Percentiles rank a stretch among this genome's conserved stretches.
These are phyloP conservation scores for Termitomyces sp. DNA, from an alignment of 768 basidiomycete species.

Conservation along the genomic window DNA sequence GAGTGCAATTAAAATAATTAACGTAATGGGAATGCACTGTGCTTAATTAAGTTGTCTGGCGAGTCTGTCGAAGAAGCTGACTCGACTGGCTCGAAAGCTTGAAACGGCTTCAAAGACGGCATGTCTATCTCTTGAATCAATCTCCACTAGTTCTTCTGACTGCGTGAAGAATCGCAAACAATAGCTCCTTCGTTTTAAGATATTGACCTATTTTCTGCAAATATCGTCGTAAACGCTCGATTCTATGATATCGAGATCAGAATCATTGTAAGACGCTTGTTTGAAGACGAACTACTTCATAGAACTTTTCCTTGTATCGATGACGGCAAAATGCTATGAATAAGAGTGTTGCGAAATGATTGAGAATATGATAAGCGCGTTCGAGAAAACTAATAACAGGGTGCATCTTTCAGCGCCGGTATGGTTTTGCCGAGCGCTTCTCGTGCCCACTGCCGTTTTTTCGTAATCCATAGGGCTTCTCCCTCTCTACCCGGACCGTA, in stretches of 20 bases:
- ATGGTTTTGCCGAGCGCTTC: slow-evolving; percentile 33
- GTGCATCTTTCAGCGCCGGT: slow-evolving; percentile 41
- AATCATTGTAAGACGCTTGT: too few relatives aligned
- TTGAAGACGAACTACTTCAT: too few relatives aligned
- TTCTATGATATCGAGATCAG: too few relatives aligned
- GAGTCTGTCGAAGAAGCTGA: neutral
- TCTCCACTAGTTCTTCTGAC: too few relatives aligned
- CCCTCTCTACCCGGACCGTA: slow-evolving; percentile 13
- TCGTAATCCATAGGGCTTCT: slow-evolving; percentile 12
- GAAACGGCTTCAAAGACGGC: too few relatives aligned
- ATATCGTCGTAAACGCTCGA: too few relatives aligned
- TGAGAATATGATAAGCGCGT: neutral
- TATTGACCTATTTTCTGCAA: too few relatives aligned
- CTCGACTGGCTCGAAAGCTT: too few relatives aligned
- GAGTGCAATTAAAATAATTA: neutral
- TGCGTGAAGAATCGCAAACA: neutral
- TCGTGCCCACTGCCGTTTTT: slow-evolving; percentile 34
- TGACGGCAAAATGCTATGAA: neutral
- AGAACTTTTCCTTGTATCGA: neutral
- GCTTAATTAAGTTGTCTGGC: neutral
- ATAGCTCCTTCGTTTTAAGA: too few relatives aligned
- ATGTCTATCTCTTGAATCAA: too few relatives aligned
- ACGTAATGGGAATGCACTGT: neutral
- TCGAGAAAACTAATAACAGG: slow-evolving; percentile 23
- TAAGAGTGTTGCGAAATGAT: neutral